Evolutionary conservation across 257 asterid genomes (phyloP), one percentile per base, ranked within the genome.

Genomic region (Gardenia jasminoides): DNA sequence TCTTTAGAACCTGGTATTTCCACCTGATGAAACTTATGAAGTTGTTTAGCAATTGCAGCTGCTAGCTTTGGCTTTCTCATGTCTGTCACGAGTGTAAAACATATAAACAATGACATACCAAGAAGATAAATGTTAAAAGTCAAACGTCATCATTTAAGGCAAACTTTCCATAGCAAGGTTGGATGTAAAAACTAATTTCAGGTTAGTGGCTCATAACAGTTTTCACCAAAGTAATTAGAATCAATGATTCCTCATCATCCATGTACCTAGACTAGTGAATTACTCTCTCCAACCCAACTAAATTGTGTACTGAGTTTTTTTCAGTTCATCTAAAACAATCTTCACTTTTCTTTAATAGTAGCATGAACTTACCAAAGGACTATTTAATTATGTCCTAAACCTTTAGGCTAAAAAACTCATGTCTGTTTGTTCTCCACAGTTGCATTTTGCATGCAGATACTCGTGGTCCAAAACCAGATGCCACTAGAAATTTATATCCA

Each of bases 31-130:
- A 95, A 95, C 72, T 81, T 88, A 56, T 84, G 89, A 67, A 95
- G 97, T 77, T 93, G 91, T 86, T 90, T 95, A 70, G 98, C 98
- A 70, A 95, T 93, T 87, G 88, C 93, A 76, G 90, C 91, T n/a
- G 89, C 91, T 28, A 90, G 86, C 87, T 91, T 92, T 71, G 97
- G 97, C 54, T 82, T 81, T 75, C 93, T 88, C 97, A 95, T 88
- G 83, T 95, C 99, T 94, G 93, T 77, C 59, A 78, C 76, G 64
- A 47, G 36, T 56, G 72, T 71, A 43, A 71, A 80, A 30, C 72
- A 58, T 70, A 70, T 28, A 54, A 75, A 20, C 22, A 76, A 41
- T 22, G 22, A 64, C 1, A 39, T 6, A 11, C 48, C 36, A 41
- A 70, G 54, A 33, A n/a, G 67, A 19, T 33, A 36, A 70, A 62